Evolutionary conservation across 2,329 filamentous ascomycete species (phyloP).

Genomic region (Coniochaeta sp.): DNA sequence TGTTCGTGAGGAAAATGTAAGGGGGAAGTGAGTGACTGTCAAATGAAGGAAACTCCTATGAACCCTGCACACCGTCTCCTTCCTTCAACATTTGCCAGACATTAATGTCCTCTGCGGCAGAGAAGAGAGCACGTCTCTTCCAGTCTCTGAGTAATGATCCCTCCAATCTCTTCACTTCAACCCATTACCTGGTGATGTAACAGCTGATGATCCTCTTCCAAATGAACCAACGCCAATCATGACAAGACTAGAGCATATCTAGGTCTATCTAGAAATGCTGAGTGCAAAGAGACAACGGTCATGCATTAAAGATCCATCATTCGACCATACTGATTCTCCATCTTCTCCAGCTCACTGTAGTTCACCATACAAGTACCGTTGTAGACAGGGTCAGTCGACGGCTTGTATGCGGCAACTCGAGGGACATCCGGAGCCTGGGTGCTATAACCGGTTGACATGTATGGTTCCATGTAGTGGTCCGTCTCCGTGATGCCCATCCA

Average conservation of each 20-base stretch:
- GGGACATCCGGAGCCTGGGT: constrained; percentile 19
- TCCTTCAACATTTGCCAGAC: neutral
- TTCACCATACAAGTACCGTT: constrained; percentile 22
- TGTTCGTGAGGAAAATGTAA: neutral
- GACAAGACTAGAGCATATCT: neutral
- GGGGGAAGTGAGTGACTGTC: neutral
- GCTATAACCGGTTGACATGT: constrained; percentile 73
- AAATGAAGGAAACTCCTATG: neutral
- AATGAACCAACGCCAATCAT: neutral
- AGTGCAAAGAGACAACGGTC: neutral
- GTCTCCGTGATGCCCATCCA: constrained; percentile 31
- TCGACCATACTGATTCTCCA: constrained; percentile 63
- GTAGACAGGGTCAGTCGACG: constrained; percentile 65
- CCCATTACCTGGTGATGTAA: neutral
- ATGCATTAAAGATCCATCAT: constrained; percentile 21
- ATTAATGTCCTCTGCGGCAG: neutral
- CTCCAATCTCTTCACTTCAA: neutral
- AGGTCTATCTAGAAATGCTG: neutral
- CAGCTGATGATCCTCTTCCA: neutral
- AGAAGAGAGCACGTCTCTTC: neutral
- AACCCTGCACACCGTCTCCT: neutral
- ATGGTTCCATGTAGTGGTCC: constrained; percentile 60
- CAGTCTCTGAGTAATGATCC: neutral
- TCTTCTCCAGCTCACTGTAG: constrained; percentile 38
- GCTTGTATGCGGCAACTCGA: constrained; percentile 39